A percentile compares a stretch with the other conserved stretches of the same genome.
Evolutionary conservation across 345 rosid genomes (phyloP).

Genomic region (Erodium maritimum): DNA sequence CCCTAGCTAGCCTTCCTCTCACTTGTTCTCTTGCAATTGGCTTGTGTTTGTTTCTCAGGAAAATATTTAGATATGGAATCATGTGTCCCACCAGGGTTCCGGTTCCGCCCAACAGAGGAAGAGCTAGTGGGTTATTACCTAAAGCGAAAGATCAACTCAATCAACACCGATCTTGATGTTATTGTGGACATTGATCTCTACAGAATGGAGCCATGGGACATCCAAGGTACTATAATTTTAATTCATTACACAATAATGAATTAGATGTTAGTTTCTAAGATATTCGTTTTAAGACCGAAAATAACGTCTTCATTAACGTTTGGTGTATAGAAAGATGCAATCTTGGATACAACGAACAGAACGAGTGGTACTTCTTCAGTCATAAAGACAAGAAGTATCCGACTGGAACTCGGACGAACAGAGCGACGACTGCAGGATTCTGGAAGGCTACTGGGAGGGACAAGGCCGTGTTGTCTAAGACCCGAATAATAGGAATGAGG

Average conservation of each 20-base stretch:
- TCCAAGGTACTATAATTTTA: constrained; percentile 37
- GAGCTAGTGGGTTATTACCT: constrained; percentile 96
- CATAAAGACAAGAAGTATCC: constrained; percentile 96
- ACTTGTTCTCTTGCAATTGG: no score
- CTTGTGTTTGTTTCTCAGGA: no score
- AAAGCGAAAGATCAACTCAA: constrained; percentile 54
- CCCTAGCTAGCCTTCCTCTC: no score
- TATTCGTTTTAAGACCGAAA: not conserved
- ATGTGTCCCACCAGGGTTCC: constrained; percentile 80
- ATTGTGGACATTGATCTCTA: constrained; percentile 83
- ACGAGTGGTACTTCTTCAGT: no score
- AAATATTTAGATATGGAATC: no score
- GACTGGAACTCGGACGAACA: constrained; percentile 78
- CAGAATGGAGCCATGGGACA: constrained; percentile 98
- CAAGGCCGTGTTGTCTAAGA: constrained; percentile 75
- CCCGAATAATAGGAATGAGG: constrained; percentile 75
- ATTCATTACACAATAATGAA: not conserved
- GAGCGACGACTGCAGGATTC: constrained; percentile 88
- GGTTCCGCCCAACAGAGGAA: constrained; percentile 96
- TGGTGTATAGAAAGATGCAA: constrained; percentile 60
- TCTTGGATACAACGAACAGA: constrained; percentile 70
- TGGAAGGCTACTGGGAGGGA: constrained; percentile 99
- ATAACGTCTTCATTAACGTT: no score
- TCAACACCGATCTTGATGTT: constrained; percentile 72
- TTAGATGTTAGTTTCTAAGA: not conserved